Conservation (phyloP, 1,284 basidiomycete genomes). For the Ganoderma resinaceum region DNA sequence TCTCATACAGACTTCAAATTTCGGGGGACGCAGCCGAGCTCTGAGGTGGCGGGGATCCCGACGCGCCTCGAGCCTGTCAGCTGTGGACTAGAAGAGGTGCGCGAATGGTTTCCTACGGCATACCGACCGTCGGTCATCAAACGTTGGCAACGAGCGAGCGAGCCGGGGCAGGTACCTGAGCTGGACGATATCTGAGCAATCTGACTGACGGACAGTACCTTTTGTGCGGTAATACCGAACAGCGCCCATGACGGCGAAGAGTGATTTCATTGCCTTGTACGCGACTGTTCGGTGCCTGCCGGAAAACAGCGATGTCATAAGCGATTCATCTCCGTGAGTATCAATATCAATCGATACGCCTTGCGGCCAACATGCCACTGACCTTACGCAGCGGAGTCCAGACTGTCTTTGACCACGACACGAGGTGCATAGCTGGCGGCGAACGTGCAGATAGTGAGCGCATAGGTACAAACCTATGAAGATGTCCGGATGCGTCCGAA, state of each 20-base stretch:
- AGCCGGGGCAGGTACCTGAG: slow-evolving; percentile 2
- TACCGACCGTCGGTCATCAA: slow-evolving; percentile 4
- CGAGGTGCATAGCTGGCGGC: not conserved
- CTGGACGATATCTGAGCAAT: not conserved
- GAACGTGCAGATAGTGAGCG: not conserved
- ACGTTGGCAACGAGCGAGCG: not conserved
- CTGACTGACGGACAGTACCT: not conserved
- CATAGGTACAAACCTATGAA: not conserved
- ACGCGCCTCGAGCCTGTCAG: not conserved
- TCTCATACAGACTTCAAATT: slow-evolving; percentile 5
- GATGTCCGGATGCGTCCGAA: not conserved
- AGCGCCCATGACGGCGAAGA: slow-evolving; percentile 6
- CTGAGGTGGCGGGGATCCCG: not conserved
- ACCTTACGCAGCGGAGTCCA: not conserved
- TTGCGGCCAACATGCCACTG: not conserved
- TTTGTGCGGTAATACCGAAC: not conserved
- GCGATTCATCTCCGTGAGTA: slow-evolving; percentile 1
- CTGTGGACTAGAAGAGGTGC: not conserved
- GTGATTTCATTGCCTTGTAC: slow-evolving; percentile 2
- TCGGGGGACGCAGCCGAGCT: not conserved
- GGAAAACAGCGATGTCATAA: slow-evolving; percentile 4
- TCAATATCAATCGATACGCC: not conserved
- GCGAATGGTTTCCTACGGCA: not conserved
- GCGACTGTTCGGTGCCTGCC: slow-evolving; percentile 1
- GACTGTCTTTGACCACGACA: not conserved